Conservation (phyloP, 2,329 filamentous ascomycete species). For the Hypoxylon sp. region DNA sequence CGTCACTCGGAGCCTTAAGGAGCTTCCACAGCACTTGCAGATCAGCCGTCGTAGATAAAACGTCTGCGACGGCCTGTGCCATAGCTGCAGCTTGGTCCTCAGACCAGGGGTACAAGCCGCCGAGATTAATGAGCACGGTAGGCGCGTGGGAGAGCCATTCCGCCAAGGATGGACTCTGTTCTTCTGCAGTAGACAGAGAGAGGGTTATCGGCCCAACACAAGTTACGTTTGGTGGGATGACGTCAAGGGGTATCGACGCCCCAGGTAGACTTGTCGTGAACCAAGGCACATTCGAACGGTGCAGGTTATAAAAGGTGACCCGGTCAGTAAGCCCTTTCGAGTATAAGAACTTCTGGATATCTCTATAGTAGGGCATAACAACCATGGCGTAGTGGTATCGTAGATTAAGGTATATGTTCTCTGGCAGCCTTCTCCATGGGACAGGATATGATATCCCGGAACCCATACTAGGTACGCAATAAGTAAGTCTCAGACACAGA, state of each 20-base stretch:
- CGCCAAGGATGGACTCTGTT: slow-evolving; percentile 29
- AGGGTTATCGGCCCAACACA: too few relatives aligned
- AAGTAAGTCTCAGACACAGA: neutral
- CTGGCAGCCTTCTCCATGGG: slow-evolving; percentile 9
- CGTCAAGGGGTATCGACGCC: too few relatives aligned
- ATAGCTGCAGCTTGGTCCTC: slow-evolving; percentile 33
- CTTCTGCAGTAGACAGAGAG: slow-evolving; percentile 19
- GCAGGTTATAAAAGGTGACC: too few relatives aligned
- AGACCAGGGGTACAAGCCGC: slow-evolving; percentile 31
- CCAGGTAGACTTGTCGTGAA: too few relatives aligned
- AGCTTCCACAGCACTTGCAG: slow-evolving; percentile 15
- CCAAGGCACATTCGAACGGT: too few relatives aligned
- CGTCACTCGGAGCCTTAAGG: neutral
- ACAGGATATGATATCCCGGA: slow-evolving; percentile 39
- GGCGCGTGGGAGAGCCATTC: slow-evolving; percentile 41
- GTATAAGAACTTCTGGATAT: neutral
- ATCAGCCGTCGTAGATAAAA: neutral
- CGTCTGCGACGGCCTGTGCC: slow-evolving; percentile 40
- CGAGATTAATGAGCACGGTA: slow-evolving; percentile 44
- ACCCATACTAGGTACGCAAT: slow-evolving; percentile 30
- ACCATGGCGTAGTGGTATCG: slow-evolving; percentile 43
- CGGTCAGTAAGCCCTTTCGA: too few relatives aligned
- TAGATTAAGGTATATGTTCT: slow-evolving; percentile 45
- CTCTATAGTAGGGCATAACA: slow-evolving; percentile 10
- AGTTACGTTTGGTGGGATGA: too few relatives aligned